These are phyloP conservation scores for Silene conica DNA, from an alignment of 148 eudicot genomes.

Conservation along the genomic window DNA sequence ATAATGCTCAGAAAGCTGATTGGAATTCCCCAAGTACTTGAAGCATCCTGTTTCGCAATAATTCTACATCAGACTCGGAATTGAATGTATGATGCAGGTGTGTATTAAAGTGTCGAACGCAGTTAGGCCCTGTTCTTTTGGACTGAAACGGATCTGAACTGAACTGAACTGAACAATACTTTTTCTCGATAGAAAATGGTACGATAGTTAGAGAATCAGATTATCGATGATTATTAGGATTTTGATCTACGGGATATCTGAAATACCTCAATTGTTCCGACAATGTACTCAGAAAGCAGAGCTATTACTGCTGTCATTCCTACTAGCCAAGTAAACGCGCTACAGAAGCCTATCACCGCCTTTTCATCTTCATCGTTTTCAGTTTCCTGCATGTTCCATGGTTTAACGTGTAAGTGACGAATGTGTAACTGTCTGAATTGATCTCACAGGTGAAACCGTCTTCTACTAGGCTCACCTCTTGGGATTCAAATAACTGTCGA, in stretches of 20 bases:
- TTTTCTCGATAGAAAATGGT: too few relatives aligned
- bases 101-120: too few relatives aligned
- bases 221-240: too few relatives aligned
- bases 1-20: slow-evolving; percentile 70
- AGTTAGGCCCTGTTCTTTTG: too few relatives aligned
- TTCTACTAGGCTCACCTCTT: slow-evolving; percentile 32
- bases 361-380: slow-evolving; percentile 43
- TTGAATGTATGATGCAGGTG: too few relatives aligned
- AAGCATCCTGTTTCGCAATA: slow-evolving; percentile 45
- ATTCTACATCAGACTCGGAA: background rate
- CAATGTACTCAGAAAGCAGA: slow-evolving; percentile 65
- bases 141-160: too few relatives aligned
- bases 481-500: slow-evolving; percentile 34
- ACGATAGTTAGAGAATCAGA: too few relatives aligned
- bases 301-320: slow-evolving; percentile 57
- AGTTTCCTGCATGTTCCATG: slow-evolving; percentile 16
- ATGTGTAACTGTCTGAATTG: too few relatives aligned
- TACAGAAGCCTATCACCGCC: slow-evolving; percentile 55
- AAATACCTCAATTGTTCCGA: slow-evolving; percentile 77
- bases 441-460: background rate
- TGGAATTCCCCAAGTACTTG: slow-evolving; percentile 67
- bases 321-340: slow-evolving; percentile 55
- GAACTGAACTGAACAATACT: too few relatives aligned
- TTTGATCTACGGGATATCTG: too few relatives aligned
- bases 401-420: background rate